These are phyloP conservation scores for Linum lewisii DNA, from an alignment of 345 rosid species.

Conservation along the genomic window DNA sequence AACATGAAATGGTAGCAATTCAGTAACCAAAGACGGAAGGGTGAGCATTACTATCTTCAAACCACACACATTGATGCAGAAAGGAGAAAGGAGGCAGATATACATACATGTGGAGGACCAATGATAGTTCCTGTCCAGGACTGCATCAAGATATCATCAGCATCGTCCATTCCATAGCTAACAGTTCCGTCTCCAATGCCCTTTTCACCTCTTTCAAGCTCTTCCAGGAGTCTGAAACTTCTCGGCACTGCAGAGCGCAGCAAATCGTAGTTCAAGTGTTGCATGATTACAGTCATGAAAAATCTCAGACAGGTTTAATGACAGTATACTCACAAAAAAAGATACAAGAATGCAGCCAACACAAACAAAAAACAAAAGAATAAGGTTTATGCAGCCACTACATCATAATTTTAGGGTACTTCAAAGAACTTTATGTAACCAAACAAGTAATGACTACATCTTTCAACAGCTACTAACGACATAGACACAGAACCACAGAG, in stretches of 20 bases:
- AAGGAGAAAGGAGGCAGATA: not conserved
- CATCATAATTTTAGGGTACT: too few relatives aligned
- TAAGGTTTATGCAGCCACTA: too few relatives aligned
- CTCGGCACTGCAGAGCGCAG: constrained; percentile 45
- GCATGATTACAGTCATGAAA: not conserved
- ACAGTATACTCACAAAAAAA: not conserved
- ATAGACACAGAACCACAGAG: too few relatives aligned
- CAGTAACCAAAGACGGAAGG: not conserved
- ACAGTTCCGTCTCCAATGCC: constrained; percentile 95
- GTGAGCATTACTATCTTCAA: too few relatives aligned
- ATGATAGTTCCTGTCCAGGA: constrained; percentile 84
- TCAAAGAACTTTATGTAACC: too few relatives aligned
- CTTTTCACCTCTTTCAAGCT: constrained; percentile 77
- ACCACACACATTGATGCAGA: not conserved
- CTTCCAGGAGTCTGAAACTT: constrained; percentile 64
- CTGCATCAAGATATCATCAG: constrained; percentile 88
- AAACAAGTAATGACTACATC: too few relatives aligned
- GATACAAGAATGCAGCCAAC: too few relatives aligned
- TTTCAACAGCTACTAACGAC: too few relatives aligned
- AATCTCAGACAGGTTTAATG: not conserved
- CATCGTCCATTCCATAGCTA: constrained; percentile 99
- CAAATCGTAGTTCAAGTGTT: constrained; percentile 8
- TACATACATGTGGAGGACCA: constrained; percentile 52
- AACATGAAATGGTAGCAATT: not conserved
- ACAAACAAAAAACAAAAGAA: too few relatives aligned